These are phyloP conservation scores for Cucurbita pepo DNA, from an alignment of 306 rosid species.

Conservation along the genomic window DNA sequence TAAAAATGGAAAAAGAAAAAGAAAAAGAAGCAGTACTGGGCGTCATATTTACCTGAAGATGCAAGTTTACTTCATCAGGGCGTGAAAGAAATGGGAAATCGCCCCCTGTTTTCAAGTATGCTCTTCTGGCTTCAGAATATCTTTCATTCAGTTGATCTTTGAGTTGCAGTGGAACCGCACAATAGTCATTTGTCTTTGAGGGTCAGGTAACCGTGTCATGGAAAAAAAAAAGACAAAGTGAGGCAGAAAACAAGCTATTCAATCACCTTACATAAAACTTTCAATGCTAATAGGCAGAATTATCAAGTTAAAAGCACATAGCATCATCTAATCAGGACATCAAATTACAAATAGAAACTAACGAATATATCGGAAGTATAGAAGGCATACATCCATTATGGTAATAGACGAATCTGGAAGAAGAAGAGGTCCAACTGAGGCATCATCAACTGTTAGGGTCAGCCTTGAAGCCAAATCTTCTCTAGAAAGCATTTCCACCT, in stretches of 20 bases:
- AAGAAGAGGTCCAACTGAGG: slow-evolving; percentile 73
- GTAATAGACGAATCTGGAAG: slow-evolving; percentile 79
- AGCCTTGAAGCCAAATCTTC: slow-evolving; percentile 93
- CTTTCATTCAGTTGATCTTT: slow-evolving; percentile 84
- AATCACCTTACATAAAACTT: too few species aligned
- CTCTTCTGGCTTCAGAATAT: slow-evolving; percentile 82
- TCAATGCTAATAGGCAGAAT: too few species aligned
- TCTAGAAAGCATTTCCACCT: slow-evolving; percentile 90
- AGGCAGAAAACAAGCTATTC: slow-evolving; percentile 1
- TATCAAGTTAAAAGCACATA: too few species aligned
- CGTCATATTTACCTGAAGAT: slow-evolving; percentile 57
- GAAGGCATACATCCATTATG: slow-evolving; percentile 82
- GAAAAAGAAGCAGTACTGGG: too few species aligned
- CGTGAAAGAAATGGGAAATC: slow-evolving; percentile 98
- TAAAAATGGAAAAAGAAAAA: too few species aligned
- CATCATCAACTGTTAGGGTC: slow-evolving; percentile 76
- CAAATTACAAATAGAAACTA: not conserved
- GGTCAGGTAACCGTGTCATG: slow-evolving; percentile 10
- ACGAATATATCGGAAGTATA: not conserved
- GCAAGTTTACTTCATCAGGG: slow-evolving; percentile 96
- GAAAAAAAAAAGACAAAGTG: not conserved
- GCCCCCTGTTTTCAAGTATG: slow-evolving; percentile 74
- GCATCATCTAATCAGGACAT: not conserved
- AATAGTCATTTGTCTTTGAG: slow-evolving; percentile 84
- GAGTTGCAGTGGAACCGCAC: slow-evolving; percentile 83